A percentile compares a stretch with the other conserved stretches of the same genome.
Conservation (phyloP, 768 basidiomycete genomes). For the Trametes maxima region DNA sequence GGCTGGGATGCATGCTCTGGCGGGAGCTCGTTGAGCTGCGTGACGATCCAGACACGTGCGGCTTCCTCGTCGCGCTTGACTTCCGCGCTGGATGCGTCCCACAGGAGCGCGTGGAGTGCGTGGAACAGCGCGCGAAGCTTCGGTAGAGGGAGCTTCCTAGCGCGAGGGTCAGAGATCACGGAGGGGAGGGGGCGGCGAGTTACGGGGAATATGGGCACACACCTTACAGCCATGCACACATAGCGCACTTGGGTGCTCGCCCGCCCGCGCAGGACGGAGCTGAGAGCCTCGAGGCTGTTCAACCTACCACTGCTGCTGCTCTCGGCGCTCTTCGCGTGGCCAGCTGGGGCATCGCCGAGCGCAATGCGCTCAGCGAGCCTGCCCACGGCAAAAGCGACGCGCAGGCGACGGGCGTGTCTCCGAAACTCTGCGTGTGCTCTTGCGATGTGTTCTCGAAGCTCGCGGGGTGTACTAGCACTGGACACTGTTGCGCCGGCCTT, state of each 20-base stretch:
- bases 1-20: neutral
- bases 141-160: constrained; percentile 44
- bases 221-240: constrained; percentile 54
- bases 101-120: constrained; percentile 43
- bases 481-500: constrained; percentile 6
- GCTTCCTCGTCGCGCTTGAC: constrained; percentile 40
- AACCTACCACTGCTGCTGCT: constrained; percentile 10
- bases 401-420: constrained; percentile 37
- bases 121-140: constrained; percentile 43
- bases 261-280: constrained; percentile 47
- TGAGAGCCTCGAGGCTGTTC: constrained; percentile 43
- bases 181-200: neutral
- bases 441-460: constrained; percentile 40
- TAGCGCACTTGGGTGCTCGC: constrained; percentile 46
- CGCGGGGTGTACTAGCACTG: constrained; percentile 23
- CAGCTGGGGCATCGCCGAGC: neutral
- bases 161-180: neutral
- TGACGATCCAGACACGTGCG: constrained; percentile 24
- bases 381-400: constrained; percentile 53
- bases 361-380: constrained; percentile 43
- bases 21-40: constrained; percentile 16
- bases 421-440: constrained; percentile 42
- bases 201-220: no score
- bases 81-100: constrained; percentile 32
- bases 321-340: constrained; percentile 28